Percentiles rank a stretch among this genome's conserved stretches.
Conservation (phyloP, 164 flowering plant species). For the Liriodendron chinense region DNA sequence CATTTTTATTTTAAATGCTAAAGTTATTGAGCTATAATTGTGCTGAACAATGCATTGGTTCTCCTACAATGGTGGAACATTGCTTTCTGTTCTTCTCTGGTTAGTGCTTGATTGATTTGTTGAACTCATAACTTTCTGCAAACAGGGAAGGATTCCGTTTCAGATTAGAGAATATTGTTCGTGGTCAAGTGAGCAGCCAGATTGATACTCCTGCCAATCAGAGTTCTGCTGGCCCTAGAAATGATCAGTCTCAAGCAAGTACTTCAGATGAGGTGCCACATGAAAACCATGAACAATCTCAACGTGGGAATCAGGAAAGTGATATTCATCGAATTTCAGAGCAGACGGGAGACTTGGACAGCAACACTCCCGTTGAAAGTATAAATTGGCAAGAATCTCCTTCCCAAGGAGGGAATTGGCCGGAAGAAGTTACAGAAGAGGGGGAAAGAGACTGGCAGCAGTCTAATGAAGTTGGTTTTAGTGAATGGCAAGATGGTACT, state of each 20-base stretch:
- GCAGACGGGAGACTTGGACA: constrained; percentile 29
- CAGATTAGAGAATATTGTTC: constrained; percentile 79
- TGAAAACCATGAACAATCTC: constrained; percentile 40
- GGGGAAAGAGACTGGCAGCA: constrained; percentile 51
- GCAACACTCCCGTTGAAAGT: constrained; percentile 28
- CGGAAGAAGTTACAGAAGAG: constrained; percentile 42
- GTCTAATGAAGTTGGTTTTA: constrained; percentile 36
- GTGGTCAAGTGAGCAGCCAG: constrained; percentile 75
- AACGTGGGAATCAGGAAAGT: constrained; percentile 36
- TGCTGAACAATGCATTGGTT: background rate
- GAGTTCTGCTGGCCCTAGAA: constrained; percentile 38
- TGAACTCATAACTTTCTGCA: constrained; percentile 5
- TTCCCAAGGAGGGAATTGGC: constrained; percentile 42
- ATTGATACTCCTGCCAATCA: constrained; percentile 45
- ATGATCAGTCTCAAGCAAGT: constrained; percentile 34
- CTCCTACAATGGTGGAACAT: background rate
- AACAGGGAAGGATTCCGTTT: constrained; percentile 86
- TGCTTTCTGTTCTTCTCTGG: background rate
- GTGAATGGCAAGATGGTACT: constrained; percentile 45
- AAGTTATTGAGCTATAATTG: background rate
- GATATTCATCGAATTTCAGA: constrained; percentile 26
- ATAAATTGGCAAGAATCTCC: constrained; percentile 41
- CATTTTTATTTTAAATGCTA: too few relatives aligned
- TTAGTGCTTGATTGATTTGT: background rate
- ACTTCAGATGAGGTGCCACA: constrained; percentile 31